phyloP scores from a whole-genome alignment of 805 yeast genomes.

The Kodamaea lidongshanica region DNA sequence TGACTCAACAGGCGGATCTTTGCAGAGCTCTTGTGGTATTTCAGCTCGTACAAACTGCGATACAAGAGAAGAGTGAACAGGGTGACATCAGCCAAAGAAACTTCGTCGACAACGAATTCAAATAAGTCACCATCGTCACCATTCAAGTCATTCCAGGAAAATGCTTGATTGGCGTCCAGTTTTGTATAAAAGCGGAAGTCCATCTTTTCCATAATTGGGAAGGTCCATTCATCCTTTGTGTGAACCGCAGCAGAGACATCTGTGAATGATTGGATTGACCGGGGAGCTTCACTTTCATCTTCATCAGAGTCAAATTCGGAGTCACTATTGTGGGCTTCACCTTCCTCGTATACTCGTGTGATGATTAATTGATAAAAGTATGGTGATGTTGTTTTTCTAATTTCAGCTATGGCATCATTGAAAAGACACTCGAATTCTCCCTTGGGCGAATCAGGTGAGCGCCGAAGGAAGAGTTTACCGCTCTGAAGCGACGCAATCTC shows the following conservation, averaged over 20 bases:
- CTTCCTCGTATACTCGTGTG: conserved; percentile 63
- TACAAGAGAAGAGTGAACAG: conserved; percentile 57
- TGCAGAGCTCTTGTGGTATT: conserved; percentile 49
- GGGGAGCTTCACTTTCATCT: conserved; percentile 21
- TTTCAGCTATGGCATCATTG: conserved; percentile 70
- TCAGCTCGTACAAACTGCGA: conserved; percentile 71
- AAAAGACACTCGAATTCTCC: conserved; percentile 80
- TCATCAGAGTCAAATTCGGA: conserved; percentile 41
- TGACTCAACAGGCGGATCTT: conserved; percentile 34
- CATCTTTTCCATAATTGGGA: conserved; percentile 57
- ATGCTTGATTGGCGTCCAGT: conserved; percentile 48
- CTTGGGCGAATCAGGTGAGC: conserved; percentile 78
- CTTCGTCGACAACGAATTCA: conserved; percentile 68
- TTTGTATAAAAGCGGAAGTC: conserved; percentile 48
- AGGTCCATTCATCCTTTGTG: conserved; percentile 62
- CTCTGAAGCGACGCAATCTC: conserved; percentile 65
- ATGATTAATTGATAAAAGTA: conserved; percentile 67
- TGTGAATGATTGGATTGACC: conserved; percentile 14
- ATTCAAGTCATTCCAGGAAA: conserved; percentile 74
- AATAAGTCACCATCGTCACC: conserved; percentile 86
- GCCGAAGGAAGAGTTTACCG: conserved; percentile 69
- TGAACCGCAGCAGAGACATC: conserved; percentile 22
- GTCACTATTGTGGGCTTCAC: conserved; percentile 43
- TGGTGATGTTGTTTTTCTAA: conserved; percentile 61
- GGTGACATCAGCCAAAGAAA: conserved; percentile 51